Evolutionary conservation across 129 eudicot species (phyloP), one percentile per base, ranked within the genome.

Genomic region (Arctium lappa): DNA sequence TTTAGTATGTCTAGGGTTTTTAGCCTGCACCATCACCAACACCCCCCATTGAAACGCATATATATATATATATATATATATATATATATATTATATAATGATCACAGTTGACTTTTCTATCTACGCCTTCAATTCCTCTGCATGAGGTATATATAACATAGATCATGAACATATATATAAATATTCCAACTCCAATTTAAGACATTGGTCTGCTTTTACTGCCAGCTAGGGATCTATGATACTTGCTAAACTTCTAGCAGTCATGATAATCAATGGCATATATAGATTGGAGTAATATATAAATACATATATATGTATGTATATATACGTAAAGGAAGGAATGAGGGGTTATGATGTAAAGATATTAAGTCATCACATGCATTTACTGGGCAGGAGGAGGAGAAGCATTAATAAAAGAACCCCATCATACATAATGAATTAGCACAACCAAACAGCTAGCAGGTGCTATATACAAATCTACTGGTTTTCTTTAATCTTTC

Each of bases 1-100:
- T 83, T 40, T 80, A 69, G 88, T 36, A 88, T 76, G 65, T 81
- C 62, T 74, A 86, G 82, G 74, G 69, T 73, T 82, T 81, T 76
- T 76, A 86, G 82, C 78, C 86, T 65, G 18, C 82, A 81, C 82
- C 81, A 69, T 81, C 75, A 76, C 75, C 78, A 70, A 22, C 27
- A 22, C 27, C 27, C 27, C 27, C 27, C 50, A 48, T 30, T 76
- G 63, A 42, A 48, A 60, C 34, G 36, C 62, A 27, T 66, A 50
- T 40, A 40, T 40, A 40, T 22, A 22, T 22, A 22, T 22, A 22
- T 22, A 22, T 22, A 22, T 22, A 50, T 40, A 40, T 40, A 40
- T 22, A 22, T 22, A 22, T 22, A 22, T 22, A 22, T 22, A 22
- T 22, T 22, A 42, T 34, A 73, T 66, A 12, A 75, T 72, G 42